Percentiles rank a stretch among this genome's conserved stretches.
These are phyloP conservation scores for Colletotrichum cuscutae DNA, from an alignment of 2,329 filamentous ascomycete species.

Conservation along the genomic window DNA sequence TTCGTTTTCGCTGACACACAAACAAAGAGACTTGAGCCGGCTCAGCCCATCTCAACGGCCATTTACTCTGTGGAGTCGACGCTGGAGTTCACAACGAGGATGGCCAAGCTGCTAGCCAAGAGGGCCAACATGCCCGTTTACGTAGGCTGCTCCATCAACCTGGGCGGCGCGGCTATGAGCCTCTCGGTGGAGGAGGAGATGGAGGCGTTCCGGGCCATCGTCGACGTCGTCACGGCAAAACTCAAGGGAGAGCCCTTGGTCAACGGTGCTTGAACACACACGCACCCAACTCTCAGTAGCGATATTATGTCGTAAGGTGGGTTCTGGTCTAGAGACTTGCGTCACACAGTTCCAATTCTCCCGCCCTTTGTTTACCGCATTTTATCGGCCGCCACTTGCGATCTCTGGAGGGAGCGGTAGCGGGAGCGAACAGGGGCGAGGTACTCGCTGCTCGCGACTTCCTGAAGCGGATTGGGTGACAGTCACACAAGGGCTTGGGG, in stretches of 20 bases:
- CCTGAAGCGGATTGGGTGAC: conserved; percentile 7
- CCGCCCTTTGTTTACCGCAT: background rate
- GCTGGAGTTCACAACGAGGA: conserved; percentile 85
- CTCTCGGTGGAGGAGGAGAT: conserved; percentile 93
- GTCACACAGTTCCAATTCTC: background rate
- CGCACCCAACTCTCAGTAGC: background rate
- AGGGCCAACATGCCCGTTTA: conserved; percentile 82
- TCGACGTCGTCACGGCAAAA: conserved; percentile 73
- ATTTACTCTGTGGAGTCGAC: conserved; percentile 81
- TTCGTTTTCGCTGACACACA: background rate
- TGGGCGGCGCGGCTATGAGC: conserved; percentile 78
- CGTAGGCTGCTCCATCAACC: conserved; percentile 87
- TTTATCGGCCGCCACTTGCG: background rate
- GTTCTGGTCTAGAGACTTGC: background rate
- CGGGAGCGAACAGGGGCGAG: background rate
- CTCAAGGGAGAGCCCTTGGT: conserved; percentile 49
- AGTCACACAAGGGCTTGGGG: background rate
- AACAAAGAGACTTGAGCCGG: conserved; percentile 61
- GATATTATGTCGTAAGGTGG: background rate
- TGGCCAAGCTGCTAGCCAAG: conserved; percentile 85
- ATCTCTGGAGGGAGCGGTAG: background rate
- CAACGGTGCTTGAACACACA: conserved; percentile 18
- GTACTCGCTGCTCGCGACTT: background rate
- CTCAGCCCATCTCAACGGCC: conserved; percentile 78
- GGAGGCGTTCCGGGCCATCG: conserved; percentile 82